Base-by-base conservation (phyloP, 441 rosid genomes). In the Adansonia gregorii region DNA sequence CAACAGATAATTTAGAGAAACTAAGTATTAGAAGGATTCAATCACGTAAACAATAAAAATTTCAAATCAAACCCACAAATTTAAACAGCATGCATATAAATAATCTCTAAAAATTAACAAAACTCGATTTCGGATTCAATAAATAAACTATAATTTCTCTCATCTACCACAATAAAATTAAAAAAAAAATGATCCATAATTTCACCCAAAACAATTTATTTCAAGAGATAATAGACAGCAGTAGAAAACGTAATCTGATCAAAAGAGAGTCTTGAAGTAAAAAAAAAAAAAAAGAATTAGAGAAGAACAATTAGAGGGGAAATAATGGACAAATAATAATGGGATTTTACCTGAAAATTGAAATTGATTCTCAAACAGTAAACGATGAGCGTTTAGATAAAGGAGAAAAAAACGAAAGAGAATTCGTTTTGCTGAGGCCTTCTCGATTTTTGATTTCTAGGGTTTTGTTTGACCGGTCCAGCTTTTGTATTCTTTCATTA, bases 391-490 rank as follows among this genome's bases (percentile, higher is more conserved):
- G 56, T 8, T 49, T 24, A 22, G 35, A 60, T 11, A 3, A 3
- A 48, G 9, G 12, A 60, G 0, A 49, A 43, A 15, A 60, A 61
- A 6, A 24, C 67, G 6, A 61, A 12, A 55, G 55, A 15, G 8
- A 19, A 54, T 71, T 61, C 14, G 35, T 43, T 43, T 9, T 46
- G 24, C 15, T 45, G 24, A 8, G 49, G 52, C 41, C 77, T 67
- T 54, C 10, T 43, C 12, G 24, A 17, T 6, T 67, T 14, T 55
- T 20, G 54, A 56, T 68, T 70, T 83, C 84, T 85, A 82, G 90
- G 82, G 83, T 82, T 87, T 84, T 24, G 54, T 48, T 51, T 82
- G 88, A 85, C 85, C 83, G 64, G 15, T 17, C 31, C 15, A 7
- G 59, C 10, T 55, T 55, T 55, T 15, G n/a, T 5, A 5, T 15